Base-by-base conservation (phyloP, 139 green algal genomes). In the Micromonas pusilla region DNA sequence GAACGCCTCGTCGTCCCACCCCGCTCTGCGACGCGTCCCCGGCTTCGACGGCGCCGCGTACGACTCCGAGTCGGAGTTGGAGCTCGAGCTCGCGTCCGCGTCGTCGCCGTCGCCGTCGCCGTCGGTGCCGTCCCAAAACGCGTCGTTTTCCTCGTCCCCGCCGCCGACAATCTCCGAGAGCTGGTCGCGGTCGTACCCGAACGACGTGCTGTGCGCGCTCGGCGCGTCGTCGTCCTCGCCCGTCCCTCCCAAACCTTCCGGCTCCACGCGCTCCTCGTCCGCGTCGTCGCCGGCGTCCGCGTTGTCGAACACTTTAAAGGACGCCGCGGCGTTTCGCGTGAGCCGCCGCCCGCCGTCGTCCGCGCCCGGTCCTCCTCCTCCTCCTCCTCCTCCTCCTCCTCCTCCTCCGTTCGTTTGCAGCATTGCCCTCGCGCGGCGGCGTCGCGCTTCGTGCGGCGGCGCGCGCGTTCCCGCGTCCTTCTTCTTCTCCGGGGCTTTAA, bases 261-360 rank as follows among this genome's bases (percentile, higher is more conserved):
- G n/a, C n/a, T n/a, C n/a, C 9, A 57, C 45, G 45, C 45, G 45
- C 45, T 57, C 45, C 45, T 57, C 45, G 45, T 16, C 45, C 45
- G 45, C 45, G 45, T 57, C 45, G 45, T 57, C 45, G 45, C 16
- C 45, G 45, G 9, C 45, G 45, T 57, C 45, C 9, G 9, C 45
- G 45, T 57, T 57, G 30, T 76, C 52, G n/a, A 89, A 86, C 52
- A 87, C 81, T 19, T 91, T 77, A 34, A 91, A 90, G 1, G 88
- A 89, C 23, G 81, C 72, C 3, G 80, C 52, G 0, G 86, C 91
- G 72, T 95, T 90, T 28, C 89, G 28, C 0, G 76, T 83, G n/a
- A 94, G 65, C 4, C 53, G 16, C 25, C 60, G 38, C 0, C 73
- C 60, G 45, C 76, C 70, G 25, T 70, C 68, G 0, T 76, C 80